phyloP scores from a whole-genome alignment of 1,139 yeast genomes.

The Neolecta irregularis region DNA sequence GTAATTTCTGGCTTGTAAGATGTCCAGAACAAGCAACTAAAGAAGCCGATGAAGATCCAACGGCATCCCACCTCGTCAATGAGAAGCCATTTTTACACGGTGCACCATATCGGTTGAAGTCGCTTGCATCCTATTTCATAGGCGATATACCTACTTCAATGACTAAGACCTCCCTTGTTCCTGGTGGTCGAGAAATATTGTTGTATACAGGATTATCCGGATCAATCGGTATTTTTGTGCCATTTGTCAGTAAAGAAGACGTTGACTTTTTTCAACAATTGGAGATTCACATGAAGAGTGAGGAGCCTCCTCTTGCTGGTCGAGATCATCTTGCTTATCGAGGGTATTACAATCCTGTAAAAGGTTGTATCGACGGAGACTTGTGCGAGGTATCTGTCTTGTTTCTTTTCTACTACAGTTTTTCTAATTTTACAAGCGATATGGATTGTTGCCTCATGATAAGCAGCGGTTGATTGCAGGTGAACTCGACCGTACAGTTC shows the following conservation, averaged over 20 bases:
- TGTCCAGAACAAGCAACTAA: conserved; percentile 34
- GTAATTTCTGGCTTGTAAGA: conserved; percentile 57
- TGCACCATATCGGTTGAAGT: conserved; percentile 37
- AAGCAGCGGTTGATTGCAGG: conserved; percentile 36
- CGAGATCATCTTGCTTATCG: conserved; percentile 55
- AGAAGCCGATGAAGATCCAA: conserved; percentile 37
- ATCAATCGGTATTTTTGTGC: conserved; percentile 55
- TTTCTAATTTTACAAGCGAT: conserved; percentile 21
- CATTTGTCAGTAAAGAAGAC: conserved; percentile 50
- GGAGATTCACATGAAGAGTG: conserved; percentile 35
- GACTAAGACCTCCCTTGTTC: conserved; percentile 34
- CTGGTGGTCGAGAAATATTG: conserved; percentile 52
- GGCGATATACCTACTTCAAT: conserved; percentile 61
- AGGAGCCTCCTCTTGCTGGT: conserved; percentile 37
- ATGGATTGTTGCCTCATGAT: conserved; percentile 26
- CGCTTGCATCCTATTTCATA: conserved; percentile 45
- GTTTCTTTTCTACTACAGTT: not conserved
- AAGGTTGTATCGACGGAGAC: conserved; percentile 77
- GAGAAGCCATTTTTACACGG: conserved; percentile 34
- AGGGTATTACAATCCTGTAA: conserved; percentile 64
- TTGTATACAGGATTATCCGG: conserved; percentile 71
- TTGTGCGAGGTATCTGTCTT: conserved; percentile 35
- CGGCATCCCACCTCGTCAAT: conserved; percentile 25
- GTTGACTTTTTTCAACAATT: conserved; percentile 42
- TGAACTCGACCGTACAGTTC: conserved; percentile 39